Conservation (phyloP, 2,329 filamentous ascomycete genomes). For the Neonectria punicea region DNA sequence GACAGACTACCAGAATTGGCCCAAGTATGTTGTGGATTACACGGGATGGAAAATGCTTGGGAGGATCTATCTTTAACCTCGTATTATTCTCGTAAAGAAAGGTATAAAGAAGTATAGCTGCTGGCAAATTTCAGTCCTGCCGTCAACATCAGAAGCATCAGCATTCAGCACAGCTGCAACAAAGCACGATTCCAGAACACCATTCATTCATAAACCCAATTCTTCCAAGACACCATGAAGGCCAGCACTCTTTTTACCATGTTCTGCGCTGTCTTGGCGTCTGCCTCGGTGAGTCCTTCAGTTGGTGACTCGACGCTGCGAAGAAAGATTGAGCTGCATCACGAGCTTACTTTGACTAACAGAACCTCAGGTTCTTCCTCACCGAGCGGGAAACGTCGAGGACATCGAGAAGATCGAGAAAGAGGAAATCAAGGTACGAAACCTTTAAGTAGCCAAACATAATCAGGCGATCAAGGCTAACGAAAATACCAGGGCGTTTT, state of each 20-base stretch:
- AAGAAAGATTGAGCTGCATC: no score
- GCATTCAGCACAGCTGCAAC: not conserved
- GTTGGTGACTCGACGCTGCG: not conserved
- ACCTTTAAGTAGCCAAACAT: no score
- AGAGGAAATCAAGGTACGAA: not conserved
- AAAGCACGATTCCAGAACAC: not conserved
- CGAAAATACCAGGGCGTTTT: not conserved
- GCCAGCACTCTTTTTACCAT: not conserved
- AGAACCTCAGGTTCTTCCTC: not conserved
- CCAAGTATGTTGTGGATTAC: not conserved
- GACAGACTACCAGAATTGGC: not conserved
- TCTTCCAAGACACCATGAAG: constrained; percentile 5
- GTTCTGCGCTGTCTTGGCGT: not conserved
- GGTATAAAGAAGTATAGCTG: not conserved
- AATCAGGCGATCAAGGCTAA: not conserved
- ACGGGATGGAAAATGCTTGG: not conserved
- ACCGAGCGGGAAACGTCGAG: not conserved
- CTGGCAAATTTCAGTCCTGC: not conserved
- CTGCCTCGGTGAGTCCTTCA: constrained; percentile 1
- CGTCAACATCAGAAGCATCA: not conserved
- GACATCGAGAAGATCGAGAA: not conserved
- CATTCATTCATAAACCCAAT: no score
- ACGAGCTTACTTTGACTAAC: not conserved
- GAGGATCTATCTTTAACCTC: not conserved
- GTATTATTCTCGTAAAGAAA: not conserved